Evolutionary conservation across 371 early-diverging fungal species (phyloP).

Genomic region (Mucor circinelloides): DNA sequence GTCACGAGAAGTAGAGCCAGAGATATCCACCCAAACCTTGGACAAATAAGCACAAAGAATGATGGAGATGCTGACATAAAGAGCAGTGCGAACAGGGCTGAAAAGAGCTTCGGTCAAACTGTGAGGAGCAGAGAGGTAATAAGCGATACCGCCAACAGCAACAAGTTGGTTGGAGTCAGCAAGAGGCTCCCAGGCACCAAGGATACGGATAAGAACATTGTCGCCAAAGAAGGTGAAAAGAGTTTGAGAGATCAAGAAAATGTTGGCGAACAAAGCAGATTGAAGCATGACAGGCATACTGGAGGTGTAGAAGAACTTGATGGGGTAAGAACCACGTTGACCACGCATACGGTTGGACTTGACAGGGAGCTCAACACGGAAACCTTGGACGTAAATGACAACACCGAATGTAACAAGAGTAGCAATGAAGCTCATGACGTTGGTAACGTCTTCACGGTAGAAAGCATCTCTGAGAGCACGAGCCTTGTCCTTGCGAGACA

Average conservation of each 20-base stretch:
- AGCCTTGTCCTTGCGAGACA: constrained; percentile 97
- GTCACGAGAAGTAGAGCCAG: constrained; percentile 96
- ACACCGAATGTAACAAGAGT: constrained; percentile 93
- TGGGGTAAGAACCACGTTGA: constrained; percentile 96
- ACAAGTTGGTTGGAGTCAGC: constrained; percentile 86
- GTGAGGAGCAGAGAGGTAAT: constrained; percentile 98
- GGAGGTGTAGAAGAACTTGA: constrained; percentile 99
- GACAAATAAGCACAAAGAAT: constrained; percentile 95
- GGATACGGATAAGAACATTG: constrained; percentile 89
- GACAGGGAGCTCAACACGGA: constrained; percentile 99
- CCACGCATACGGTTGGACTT: constrained; percentile 97
- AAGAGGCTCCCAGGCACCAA: constrained; percentile 97
- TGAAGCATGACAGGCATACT: constrained; percentile 99
- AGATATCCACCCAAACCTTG: constrained; percentile 99
- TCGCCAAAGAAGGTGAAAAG: constrained; percentile 95
- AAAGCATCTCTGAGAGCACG: constrained; percentile 98
- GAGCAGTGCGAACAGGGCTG: constrained; percentile 95
- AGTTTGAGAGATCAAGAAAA: constrained; percentile 96
- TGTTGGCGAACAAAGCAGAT: constrained; percentile 95
- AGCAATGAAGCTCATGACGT: constrained; percentile 92
- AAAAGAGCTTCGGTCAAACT: constrained; percentile 78
- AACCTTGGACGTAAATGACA: constrained; percentile 99
- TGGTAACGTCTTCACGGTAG: constrained; percentile 97
- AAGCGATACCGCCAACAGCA: constrained; percentile 95
- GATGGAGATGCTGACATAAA: constrained; percentile 94